Base-by-base conservation (phyloP, 495 filamentous ascomycete species). In the Cairneyella variabilis region DNA sequence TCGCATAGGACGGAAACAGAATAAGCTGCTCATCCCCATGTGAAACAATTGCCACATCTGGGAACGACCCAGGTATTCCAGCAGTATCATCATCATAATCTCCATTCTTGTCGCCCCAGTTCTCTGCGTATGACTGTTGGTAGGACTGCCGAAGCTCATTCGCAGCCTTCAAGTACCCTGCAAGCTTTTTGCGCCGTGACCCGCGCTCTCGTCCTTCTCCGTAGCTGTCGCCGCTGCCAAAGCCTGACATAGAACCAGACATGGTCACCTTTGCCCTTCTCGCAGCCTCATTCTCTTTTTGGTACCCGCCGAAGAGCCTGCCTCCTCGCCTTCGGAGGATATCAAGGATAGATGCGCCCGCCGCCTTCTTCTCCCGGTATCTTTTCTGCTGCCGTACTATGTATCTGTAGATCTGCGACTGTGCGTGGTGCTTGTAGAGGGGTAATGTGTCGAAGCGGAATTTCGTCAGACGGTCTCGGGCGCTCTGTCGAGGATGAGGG, bases 61-160 rank as follows among this genome's bases (percentile, higher is more conserved):
- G 89, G 60, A 91, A 96, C 3, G 85, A 76, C 1, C 84, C 87
- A 0, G 87, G 85, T n/a, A 86, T 85, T 23, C 78, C 76, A 8
- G 75, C 69, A 8, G 76, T 67, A 34, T 80, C 75, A 38, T 83
- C 76, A 27, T 84, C 75, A 17, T 69, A 63, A 28, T 77, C 73
- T 10, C 76, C 71, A 17, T 73, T 76, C 12, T 76, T 69, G 11
- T 75, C 77, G 2, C 69, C 51, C 66, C 77, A 80, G 50, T 76
- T 76, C 14, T 76, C 67, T 8, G 74, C 67, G 61, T 90, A 91
- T n/a, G 77, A 76, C 66, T 97, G 91, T 39, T 90, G 83, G 67
- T 98, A 98, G 25, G 84, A 82, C 69, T 97, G 91, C 50, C 90
- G 81, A 55, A 97, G 68, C 69, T 97, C 91, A 58, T 90, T 95